phyloP scores from a whole-genome alignment of 2,329 filamentous ascomycete species.

The Didymella pinodella region DNA sequence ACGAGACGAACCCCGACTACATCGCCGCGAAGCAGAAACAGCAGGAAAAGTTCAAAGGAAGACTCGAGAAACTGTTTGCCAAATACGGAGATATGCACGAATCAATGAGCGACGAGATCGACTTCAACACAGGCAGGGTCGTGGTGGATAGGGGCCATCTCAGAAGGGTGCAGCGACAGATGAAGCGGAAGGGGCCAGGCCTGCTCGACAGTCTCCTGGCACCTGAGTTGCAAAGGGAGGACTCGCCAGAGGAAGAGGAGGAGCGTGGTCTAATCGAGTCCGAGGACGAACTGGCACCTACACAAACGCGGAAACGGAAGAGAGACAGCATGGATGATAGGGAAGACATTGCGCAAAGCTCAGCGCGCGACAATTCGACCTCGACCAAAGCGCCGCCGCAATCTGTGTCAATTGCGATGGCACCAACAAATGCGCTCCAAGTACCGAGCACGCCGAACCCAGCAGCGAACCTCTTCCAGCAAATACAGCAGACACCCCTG shows the following conservation, averaged over 20 bases:
- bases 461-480: constrained; percentile 31
- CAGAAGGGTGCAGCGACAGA: constrained; percentile 58
- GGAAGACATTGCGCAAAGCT: not conserved
- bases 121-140: constrained; percentile 80
- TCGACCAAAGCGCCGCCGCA: not conserved
- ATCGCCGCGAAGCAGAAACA: constrained; percentile 49
- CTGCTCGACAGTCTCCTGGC: constrained; percentile 36
- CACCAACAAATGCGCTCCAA: constrained; percentile 12
- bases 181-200: constrained; percentile 31
- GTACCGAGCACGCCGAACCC: constrained; percentile 28
- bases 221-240: constrained; percentile 47
- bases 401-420: constrained; percentile 1
- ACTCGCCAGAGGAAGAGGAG: constrained; percentile 42
- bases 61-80: constrained; percentile 86
- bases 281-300: constrained; percentile 44
- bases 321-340: constrained; percentile 3
- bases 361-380: not conserved
- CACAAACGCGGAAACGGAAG: constrained; percentile 24
- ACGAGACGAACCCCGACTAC: constrained; percentile 47
- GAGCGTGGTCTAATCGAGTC: constrained; percentile 19
- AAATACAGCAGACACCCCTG: constrained; percentile 43
- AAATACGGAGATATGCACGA: constrained; percentile 88
- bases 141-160: constrained; percentile 93
- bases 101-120: constrained; percentile 86
- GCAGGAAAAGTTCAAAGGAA: constrained; percentile 61